A percentile compares a stretch with the other conserved stretches of the same genome.
These are phyloP conservation scores for Cladophialophora exuberans DNA, from an alignment of 2,329 filamentous ascomycete genomes.

Conservation along the genomic window DNA sequence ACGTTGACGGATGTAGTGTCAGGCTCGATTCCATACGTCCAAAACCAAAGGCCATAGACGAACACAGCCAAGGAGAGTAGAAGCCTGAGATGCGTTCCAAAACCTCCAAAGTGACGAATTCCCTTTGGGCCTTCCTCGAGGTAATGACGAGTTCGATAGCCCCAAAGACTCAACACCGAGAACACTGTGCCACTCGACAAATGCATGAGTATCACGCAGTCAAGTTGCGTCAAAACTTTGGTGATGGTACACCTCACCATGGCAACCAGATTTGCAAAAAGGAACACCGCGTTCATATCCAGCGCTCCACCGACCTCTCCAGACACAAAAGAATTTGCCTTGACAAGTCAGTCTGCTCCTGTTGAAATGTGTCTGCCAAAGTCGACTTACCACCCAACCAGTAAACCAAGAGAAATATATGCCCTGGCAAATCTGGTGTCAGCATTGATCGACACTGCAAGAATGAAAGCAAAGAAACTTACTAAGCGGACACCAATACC, in stretches of 20 bases:
- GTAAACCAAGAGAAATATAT: constrained; percentile 24
- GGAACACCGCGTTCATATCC: constrained; percentile 66
- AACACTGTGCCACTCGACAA: constrained; percentile 18
- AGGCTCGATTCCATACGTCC: constrained; percentile 9
- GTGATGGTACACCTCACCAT: constrained; percentile 22
- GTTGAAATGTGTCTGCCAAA: neutral
- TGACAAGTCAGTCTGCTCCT: neutral
- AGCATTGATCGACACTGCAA: neutral
- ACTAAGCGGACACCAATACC: constrained; percentile 21
- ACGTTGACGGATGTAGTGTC: constrained; percentile 4
- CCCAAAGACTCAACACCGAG: constrained; percentile 19
- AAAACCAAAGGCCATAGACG: constrained; percentile 19
- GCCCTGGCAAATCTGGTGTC: neutral
- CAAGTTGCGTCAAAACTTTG: constrained; percentile 19
- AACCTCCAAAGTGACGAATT: constrained; percentile 23
- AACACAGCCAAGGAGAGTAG: constrained; percentile 17
- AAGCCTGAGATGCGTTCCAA: constrained; percentile 22
- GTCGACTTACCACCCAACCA: constrained; percentile 13
- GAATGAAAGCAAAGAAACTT: neutral
- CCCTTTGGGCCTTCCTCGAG: constrained; percentile 17
- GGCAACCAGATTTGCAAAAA: constrained; percentile 20
- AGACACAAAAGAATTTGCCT: constrained; percentile 69
- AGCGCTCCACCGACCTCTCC: constrained; percentile 78
- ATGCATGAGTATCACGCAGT: constrained; percentile 20
- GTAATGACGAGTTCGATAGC: constrained; percentile 22